Percentiles rank a stretch among this genome's conserved stretches.
phyloP scores from a whole-genome alignment of 2,329 filamentous ascomycete genomes.

The Diaporthe ilicicola region DNA sequence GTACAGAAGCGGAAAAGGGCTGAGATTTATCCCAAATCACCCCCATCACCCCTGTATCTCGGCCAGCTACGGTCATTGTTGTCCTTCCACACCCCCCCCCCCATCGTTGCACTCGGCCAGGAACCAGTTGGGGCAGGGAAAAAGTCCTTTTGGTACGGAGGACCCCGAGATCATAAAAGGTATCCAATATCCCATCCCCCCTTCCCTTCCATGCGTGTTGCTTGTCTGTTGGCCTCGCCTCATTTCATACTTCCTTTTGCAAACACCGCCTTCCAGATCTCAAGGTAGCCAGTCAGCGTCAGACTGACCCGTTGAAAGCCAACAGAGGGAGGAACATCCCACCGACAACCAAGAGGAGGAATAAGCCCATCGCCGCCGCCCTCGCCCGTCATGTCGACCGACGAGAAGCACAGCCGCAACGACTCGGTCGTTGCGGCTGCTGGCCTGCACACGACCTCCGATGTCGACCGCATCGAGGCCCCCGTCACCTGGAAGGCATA shows the following conservation, averaged over 20 bases:
- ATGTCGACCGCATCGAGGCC: slow-evolving; percentile 70
- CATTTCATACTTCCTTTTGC: neutral
- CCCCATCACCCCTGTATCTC: neutral
- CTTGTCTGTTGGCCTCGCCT: neutral
- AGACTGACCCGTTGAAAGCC: neutral
- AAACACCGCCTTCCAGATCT: neutral
- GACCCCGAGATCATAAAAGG: slow-evolving; percentile 26
- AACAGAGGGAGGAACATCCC: neutral
- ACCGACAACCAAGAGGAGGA: slow-evolving; percentile 1
- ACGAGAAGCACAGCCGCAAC: slow-evolving; percentile 25
- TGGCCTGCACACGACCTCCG: slow-evolving; percentile 53
- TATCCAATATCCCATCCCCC: slow-evolving; percentile 6
- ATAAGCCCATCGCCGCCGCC: neutral
- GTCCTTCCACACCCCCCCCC: neutral
- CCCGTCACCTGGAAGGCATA: slow-evolving; percentile 76
- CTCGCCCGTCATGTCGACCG: slow-evolving; percentile 27
- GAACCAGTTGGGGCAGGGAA: slow-evolving; percentile 5
- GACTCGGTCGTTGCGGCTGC: slow-evolving; percentile 28
- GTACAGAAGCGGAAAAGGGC: neutral
- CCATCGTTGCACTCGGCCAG: slow-evolving; percentile 8
- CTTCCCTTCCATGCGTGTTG: neutral
- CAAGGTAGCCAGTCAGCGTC: neutral
- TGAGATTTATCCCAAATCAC: slow-evolving; percentile 6
- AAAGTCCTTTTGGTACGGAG: neutral
- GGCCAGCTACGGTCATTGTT: slow-evolving; percentile 1